These are phyloP conservation scores for Gliomastix tumulicola DNA, from an alignment of 2,329 filamentous ascomycete genomes.

Conservation along the genomic window DNA sequence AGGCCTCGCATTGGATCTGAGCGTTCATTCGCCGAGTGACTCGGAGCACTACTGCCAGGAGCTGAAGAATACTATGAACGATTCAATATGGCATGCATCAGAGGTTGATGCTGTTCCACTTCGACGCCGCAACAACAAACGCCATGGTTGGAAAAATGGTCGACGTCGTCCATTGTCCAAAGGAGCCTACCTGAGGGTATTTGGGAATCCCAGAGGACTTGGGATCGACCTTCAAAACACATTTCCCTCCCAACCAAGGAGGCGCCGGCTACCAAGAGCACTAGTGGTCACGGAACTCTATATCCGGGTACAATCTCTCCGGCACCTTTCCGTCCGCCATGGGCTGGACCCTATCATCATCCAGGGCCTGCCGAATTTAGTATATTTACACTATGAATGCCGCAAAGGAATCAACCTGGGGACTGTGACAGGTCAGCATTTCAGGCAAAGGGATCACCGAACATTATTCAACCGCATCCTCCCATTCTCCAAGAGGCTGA, in stretches of 20 bases:
- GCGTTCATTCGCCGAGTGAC: slow-evolving; percentile 2
- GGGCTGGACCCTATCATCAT: not conserved
- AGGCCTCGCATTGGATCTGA: slow-evolving; percentile 2
- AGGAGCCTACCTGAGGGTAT: not conserved
- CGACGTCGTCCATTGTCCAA: not conserved
- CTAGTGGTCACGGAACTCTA: not conserved
- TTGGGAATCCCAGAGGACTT: not conserved
- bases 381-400: not conserved
- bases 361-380: not conserved
- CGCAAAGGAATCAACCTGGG: not conserved
- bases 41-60: not conserved
- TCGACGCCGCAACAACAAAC: not conserved
- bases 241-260: not conserved
- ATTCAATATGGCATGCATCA: not conserved
- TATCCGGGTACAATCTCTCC: not conserved
- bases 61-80: slow-evolving; percentile 1
- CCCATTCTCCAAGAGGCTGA: not conserved
- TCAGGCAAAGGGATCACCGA: not conserved
- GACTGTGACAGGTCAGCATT: not conserved
- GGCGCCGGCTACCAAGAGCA: not conserved
- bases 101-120: not conserved
- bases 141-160: not conserved
- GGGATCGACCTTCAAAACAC: not conserved
- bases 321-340: not conserved
- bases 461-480: not conserved